These are phyloP conservation scores for Vickermania ingenoplastis DNA, from an alignment of 208 protist genomes.

Conservation along the genomic window DNA sequence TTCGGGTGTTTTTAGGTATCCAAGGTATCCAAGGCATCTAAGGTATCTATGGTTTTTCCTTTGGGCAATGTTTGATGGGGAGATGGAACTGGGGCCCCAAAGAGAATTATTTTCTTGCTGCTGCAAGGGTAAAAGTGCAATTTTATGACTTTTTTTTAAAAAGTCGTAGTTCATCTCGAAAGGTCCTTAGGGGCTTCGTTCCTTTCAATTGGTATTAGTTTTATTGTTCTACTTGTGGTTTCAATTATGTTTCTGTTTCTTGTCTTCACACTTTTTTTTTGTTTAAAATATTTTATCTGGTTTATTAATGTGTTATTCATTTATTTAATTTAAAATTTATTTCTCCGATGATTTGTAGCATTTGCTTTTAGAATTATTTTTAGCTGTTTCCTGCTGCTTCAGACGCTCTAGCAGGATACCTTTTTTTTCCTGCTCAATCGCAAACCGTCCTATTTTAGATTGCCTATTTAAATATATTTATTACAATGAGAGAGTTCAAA, in stretches of 20 bases:
- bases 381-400: background rate
- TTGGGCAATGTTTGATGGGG: too few relatives aligned
- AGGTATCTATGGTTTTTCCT: too few relatives aligned
- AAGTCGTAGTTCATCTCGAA: too few relatives aligned
- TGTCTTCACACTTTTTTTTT: constrained; percentile 1
- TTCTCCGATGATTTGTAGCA: background rate
- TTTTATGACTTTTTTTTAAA: too few relatives aligned
- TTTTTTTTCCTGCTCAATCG: background rate
- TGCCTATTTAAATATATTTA: background rate
- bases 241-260: background rate
- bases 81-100: too few relatives aligned
- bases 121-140: too few relatives aligned
- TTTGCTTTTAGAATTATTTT: background rate
- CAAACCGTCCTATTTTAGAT: background rate
- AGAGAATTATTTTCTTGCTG: too few relatives aligned
- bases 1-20: too few relatives aligned
- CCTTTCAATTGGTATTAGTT: background rate
- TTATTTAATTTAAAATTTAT: background rate
- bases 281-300: background rate
- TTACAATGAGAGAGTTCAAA: too few relatives aligned
- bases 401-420: background rate
- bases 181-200: background rate
- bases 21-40: too few relatives aligned
- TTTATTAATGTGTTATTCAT: background rate
- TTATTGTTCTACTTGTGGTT: background rate